Base-by-base conservation (phyloP, 2,329 filamentous ascomycete genomes). In the Fusarium mangiferae region DNA sequence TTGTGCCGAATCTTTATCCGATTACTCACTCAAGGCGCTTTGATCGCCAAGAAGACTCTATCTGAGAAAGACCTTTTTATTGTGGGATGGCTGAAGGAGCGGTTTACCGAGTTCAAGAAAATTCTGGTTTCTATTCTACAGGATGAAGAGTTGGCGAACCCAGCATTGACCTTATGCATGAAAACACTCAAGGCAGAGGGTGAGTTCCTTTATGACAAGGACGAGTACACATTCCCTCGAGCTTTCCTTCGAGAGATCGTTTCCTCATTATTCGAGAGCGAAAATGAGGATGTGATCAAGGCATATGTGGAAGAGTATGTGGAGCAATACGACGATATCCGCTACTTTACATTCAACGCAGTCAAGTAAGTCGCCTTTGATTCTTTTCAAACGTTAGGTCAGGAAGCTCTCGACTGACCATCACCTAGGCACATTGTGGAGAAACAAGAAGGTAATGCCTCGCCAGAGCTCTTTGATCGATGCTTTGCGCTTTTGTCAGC, bases 1-100 rank as follows among this genome's bases (percentile, higher is more conserved):
- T 87, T 98, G 54, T 98, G 95, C 82, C 90, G 95, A 76, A 90
- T 97, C 41, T 98, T 98, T 81, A 90, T 95, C 80, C 90, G 94
- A 68, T 85, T 98, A 66, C 89, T 97, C 71, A 92, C 92, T 4
- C 89, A 90, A 48, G 94, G 95, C 52, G 89, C 88, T 69, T 84
- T 98, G 79, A 86, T 88, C 28, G 89, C 90, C 80, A 90, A 88
- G 77, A 91, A 90, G 77, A 88, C 86, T 30, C 87, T 90, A 62
- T 89, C 90, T 17, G 92, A 95, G 71, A 93, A 94, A 77, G 94
- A 98, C 70, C 83, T 85, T 12, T 90, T 94, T 17, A 90, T 98
- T 63, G 88, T 92, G 3, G 87, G 89, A 62, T 98, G 95, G 95
- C 85, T 98, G 72, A 93, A 90, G 79, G 92, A 92, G 73, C 88